Conservation (phyloP, 768 basidiomycete species). For the Boletus rubescentipes region DNA sequence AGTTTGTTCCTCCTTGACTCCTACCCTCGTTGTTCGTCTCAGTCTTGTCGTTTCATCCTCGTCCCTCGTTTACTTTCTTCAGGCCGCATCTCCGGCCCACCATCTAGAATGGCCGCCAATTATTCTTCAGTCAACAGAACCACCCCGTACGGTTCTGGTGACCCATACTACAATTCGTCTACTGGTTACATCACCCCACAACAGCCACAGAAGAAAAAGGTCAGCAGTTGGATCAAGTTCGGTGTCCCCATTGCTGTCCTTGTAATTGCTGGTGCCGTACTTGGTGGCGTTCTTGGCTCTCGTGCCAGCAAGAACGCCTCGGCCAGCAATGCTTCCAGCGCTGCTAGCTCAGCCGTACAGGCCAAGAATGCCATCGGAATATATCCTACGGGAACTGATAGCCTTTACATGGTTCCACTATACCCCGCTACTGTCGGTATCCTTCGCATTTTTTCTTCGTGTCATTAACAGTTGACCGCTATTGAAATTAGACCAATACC, state of each 20-base stretch:
- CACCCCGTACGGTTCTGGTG: slow-evolving; percentile 57
- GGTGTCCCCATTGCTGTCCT: slow-evolving; percentile 66
- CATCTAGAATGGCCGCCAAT: slow-evolving; percentile 39
- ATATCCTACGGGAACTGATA: slow-evolving; percentile 78
- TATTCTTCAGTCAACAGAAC: slow-evolving; percentile 36
- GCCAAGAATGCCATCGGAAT: slow-evolving; percentile 60
- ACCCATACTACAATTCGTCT: slow-evolving; percentile 69
- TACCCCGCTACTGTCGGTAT: slow-evolving; percentile 85
- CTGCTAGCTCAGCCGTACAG: slow-evolving; percentile 54
- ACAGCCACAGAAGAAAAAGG: slow-evolving; percentile 46
- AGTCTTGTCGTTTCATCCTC: slow-evolving; percentile 12
- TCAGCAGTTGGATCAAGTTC: slow-evolving; percentile 73
- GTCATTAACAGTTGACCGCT: background rate
- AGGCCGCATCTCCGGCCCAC: slow-evolving; percentile 16
- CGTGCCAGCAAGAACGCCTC: slow-evolving; percentile 44
- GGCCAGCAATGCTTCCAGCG: slow-evolving; percentile 14
- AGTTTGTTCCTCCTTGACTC: background rate
- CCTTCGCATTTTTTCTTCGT: background rate
- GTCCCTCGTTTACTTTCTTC: slow-evolving; percentile 24
- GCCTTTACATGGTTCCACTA: slow-evolving; percentile 75
- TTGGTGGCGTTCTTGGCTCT: slow-evolving; percentile 80
- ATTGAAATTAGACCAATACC: slow-evolving; percentile 59
- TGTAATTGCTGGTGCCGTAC: slow-evolving; percentile 62
- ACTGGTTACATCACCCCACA: slow-evolving; percentile 64
- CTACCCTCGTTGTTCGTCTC: slow-evolving; percentile 10